Conservation (phyloP, 441 rosid genomes). For the Biscutella laevigata region DNA sequence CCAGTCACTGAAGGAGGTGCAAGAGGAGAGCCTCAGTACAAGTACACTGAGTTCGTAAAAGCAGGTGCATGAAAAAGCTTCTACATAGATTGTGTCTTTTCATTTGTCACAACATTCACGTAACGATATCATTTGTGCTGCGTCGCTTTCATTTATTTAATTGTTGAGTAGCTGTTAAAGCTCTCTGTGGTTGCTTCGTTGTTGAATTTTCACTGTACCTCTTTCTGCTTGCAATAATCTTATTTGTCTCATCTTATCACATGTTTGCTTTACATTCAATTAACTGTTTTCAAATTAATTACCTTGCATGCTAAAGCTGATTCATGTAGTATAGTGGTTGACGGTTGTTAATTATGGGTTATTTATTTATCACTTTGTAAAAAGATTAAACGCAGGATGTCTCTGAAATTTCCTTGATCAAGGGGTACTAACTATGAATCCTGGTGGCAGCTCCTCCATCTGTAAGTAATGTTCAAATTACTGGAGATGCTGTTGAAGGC, state of each 20-base stretch:
- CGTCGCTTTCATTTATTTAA: constrained; percentile 12
- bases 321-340: too few species aligned
- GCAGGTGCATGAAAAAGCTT: constrained; percentile 44
- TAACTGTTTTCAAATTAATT: too few species aligned
- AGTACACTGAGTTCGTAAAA: constrained; percentile 94
- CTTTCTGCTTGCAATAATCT: neutral
- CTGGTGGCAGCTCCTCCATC: constrained; percentile 86
- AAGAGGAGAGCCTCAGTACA: constrained; percentile 96
- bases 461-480: constrained; percentile 59
- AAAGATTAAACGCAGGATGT: neutral
- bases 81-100: constrained; percentile 2
- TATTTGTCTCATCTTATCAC: constrained; percentile 1
- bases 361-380: neutral
- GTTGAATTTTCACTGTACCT: neutral
- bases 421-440: constrained; percentile 22
- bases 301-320: too few species aligned
- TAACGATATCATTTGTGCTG: constrained; percentile 1
- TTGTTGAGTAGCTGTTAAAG: neutral
- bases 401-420: neutral
- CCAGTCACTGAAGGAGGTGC: constrained; percentile 94
- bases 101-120: neutral
- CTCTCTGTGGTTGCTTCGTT: constrained; percentile 13
- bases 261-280: neutral
- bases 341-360: too few species aligned
- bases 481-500: constrained; percentile 90